A percentile compares a stretch with the other conserved stretches of the same genome.
Conservation (phyloP, 176 grass and related monocot genomes). For the Aegilops tauschii region DNA sequence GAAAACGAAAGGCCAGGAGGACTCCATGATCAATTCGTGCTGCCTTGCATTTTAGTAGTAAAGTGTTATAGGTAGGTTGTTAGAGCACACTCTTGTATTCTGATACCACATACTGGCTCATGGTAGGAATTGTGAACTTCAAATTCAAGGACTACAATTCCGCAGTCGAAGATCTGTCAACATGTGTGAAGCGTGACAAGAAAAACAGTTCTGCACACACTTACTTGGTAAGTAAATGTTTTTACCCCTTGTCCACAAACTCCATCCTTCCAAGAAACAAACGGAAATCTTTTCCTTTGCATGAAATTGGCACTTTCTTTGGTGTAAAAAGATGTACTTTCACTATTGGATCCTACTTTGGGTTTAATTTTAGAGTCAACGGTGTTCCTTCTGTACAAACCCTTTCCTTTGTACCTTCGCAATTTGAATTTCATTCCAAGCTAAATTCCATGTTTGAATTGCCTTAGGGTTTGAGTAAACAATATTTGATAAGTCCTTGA, state of each 20-base stretch:
- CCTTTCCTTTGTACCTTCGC: neutral
- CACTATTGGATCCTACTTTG: neutral
- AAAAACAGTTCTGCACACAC: constrained; percentile 98
- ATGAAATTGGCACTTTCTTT: neutral
- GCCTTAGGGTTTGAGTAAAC: constrained; percentile 18
- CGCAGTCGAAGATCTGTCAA: constrained; percentile 78
- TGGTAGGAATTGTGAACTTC: constrained; percentile 97
- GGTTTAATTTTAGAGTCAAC: neutral
- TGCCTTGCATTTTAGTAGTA: constrained; percentile 10
- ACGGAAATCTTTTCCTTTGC: neutral
- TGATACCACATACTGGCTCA: constrained; percentile 26
- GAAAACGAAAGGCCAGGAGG: neutral
- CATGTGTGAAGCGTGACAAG: constrained; percentile 83
- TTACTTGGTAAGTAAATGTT: constrained; percentile 66
- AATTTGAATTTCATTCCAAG: neutral
- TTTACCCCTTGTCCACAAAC: neutral
- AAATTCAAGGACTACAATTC: constrained; percentile 97
- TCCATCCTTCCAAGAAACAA: constrained; percentile 4
- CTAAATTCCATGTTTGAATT: constrained; percentile 9
- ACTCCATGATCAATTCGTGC: constrained; percentile 1
- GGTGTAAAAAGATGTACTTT: neutral
- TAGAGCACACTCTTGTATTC: constrained; percentile 32
- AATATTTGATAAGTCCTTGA: neutral
- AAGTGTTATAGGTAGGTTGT: neutral
- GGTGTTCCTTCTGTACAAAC: neutral